phyloP scores from a whole-genome alignment of 345 rosid species.

The Populus pruinosa region DNA sequence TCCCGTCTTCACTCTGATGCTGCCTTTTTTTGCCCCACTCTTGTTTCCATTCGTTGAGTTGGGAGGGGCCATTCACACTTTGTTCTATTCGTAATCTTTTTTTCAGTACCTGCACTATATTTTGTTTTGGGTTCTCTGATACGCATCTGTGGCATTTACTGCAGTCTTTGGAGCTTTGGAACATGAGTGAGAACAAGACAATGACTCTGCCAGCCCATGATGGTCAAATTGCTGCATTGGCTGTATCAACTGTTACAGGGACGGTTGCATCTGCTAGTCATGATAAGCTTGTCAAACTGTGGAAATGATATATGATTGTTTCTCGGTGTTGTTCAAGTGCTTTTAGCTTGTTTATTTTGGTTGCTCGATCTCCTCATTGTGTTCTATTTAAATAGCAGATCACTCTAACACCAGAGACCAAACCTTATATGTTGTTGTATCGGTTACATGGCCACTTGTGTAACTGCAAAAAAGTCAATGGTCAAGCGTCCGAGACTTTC shows the following conservation, averaged over 20 bases:
- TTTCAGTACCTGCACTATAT: not conserved
- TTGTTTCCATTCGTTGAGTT: not conserved
- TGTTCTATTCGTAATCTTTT: not conserved
- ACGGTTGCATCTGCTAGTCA: slow-evolving; percentile 95
- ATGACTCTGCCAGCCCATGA: slow-evolving; percentile 78
- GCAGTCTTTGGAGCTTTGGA: slow-evolving; percentile 96
- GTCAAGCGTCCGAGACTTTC: slow-evolving; percentile 7
- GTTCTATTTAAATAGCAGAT: slow-evolving; percentile 5
- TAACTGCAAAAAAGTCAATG: slow-evolving; percentile 2
- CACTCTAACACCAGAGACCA: slow-evolving; percentile 21
- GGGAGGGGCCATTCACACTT: not conserved
- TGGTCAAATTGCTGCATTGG: slow-evolving; percentile 68
- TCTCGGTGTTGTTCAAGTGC: not conserved
- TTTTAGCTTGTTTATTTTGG: slow-evolving; percentile 7
- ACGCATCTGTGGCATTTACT: slow-evolving; percentile 1
- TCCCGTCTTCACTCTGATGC: not conserved
- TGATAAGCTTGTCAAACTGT: slow-evolving; percentile 80
- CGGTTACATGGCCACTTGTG: slow-evolving; percentile 1
- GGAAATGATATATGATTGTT: slow-evolving; percentile 50
- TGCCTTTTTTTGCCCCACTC: not conserved
- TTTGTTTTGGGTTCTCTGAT: slow-evolving; percentile 6
- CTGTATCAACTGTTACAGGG: slow-evolving; percentile 69
- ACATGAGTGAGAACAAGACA: slow-evolving; percentile 77
- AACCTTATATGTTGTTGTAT: slow-evolving; percentile 22
- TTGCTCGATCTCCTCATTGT: slow-evolving; percentile 9